Percentiles rank a stretch among this genome's conserved stretches.
Conservation (phyloP, 371 early-diverging fungal species). For the Mucor velutinosus region DNA sequence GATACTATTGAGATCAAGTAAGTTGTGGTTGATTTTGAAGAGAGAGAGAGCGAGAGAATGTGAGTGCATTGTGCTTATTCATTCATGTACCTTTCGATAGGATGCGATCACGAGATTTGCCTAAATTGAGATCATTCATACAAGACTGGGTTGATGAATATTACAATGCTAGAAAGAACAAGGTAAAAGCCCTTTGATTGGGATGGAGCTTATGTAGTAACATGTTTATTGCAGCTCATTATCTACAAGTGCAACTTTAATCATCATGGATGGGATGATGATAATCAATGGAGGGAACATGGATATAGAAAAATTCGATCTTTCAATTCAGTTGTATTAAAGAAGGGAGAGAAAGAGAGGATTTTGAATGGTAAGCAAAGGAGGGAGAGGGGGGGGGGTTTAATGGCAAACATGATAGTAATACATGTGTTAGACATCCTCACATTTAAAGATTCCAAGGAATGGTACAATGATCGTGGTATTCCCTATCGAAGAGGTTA, state of each 20-base stretch:
- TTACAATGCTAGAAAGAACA: slow-evolving; percentile 24
- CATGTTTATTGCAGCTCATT: slow-evolving; percentile 11
- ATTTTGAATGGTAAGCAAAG: slow-evolving; percentile 34
- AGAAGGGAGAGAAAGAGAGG: slow-evolving; percentile 34
- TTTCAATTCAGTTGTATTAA: slow-evolving; percentile 31
- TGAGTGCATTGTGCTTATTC: not conserved
- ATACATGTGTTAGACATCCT: slow-evolving; percentile 21
- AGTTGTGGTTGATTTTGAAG: too few species aligned
- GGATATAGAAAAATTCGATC: slow-evolving; percentile 31
- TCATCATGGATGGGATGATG: slow-evolving; percentile 22
- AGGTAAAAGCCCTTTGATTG: slow-evolving; percentile 3
- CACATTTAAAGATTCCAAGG: slow-evolving; percentile 24
- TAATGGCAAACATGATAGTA: not conserved
- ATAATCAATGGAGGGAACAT: slow-evolving; percentile 23
- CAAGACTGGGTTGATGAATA: slow-evolving; percentile 41
- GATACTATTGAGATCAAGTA: slow-evolving; percentile 20
- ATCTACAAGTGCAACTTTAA: slow-evolving; percentile 25
- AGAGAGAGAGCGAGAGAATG: not conserved
- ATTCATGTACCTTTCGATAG: slow-evolving; percentile 3
- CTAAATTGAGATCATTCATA: slow-evolving; percentile 27
- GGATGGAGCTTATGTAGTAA: not conserved
- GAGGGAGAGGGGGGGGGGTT: not conserved
- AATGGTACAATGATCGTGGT: slow-evolving; percentile 90
- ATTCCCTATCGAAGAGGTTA: slow-evolving; percentile 92
- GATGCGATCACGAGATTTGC: slow-evolving; percentile 26